Conservation (phyloP, 225 moss, liverwort and hornwort genomes). For the Sphagnum tenellum region DNA sequence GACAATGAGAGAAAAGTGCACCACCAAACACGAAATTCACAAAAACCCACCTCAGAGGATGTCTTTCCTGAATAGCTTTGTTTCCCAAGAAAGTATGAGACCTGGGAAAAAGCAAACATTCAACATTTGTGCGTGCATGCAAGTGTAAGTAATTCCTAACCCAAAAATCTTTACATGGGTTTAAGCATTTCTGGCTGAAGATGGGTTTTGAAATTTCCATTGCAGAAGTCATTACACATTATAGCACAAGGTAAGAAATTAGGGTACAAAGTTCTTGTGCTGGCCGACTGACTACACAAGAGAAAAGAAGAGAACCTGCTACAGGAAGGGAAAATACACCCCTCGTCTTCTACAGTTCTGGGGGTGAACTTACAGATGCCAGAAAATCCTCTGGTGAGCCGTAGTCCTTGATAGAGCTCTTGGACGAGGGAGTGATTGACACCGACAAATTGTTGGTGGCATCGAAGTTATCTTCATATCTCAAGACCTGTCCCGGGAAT, state of each 20-base stretch:
- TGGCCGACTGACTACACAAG: no score
- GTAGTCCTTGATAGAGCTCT: conserved; percentile 69
- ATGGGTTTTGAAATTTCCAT: no score
- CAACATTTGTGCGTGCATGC: no score
- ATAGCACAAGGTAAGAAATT: background rate
- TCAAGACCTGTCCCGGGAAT: conserved; percentile 86
- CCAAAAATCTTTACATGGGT: no score
- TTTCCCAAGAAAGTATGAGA: conserved; percentile 64
- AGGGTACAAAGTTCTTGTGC: no score
- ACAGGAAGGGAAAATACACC: no score
- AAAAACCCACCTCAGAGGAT: conserved; percentile 42
- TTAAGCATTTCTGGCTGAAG: no score
- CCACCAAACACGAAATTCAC: background rate
- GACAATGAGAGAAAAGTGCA: background rate
- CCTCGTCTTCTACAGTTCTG: no score
- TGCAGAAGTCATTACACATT: background rate
- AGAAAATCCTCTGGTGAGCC: conserved; percentile 73
- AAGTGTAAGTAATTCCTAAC: no score
- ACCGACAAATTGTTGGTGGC: conserved; percentile 53
- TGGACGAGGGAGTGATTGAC: conserved; percentile 47
- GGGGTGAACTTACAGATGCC: conserved; percentile 34
- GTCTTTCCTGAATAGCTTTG: conserved; percentile 75
- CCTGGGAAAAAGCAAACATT: conserved; percentile 16
- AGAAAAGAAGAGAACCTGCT: no score
- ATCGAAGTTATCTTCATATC: conserved; percentile 91